Evolutionary conservation across 2,329 filamentous ascomycete species (phyloP), one percentile per base, ranked within the genome.

Genomic region (Blastomyces percursus): DNA sequence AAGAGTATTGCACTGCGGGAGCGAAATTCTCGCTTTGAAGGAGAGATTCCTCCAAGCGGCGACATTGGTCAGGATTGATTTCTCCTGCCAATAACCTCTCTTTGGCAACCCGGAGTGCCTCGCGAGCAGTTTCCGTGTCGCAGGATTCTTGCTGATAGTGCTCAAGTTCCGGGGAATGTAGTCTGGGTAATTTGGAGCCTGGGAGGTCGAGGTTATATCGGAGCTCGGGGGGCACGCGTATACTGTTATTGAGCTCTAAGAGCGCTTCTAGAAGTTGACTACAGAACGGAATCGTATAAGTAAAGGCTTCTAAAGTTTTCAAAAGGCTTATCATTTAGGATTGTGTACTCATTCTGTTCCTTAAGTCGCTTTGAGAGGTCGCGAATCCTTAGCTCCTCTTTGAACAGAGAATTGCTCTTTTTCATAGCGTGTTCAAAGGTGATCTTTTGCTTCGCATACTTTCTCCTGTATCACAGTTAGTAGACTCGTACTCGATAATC

Each of bases 181-280:
- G 81, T 40, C 48, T 52, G 19, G 59, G 61, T 24, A 62, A 48
- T 8, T 82, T 73, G 59, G 77, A 71, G 55, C 69, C 71, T 2
- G 74, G 71, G 44, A 74, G 69, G 62, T 79, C 80, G 63, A 96
- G 78, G 70, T 93, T 87, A 77, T 91, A 87, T 69, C 89, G 88
- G 70, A 88, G 85, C 63, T 87, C 82, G 35, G 85, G 79, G 12
- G 90, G 86, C 54, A 97, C 86, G 72, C 94, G 89, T 24, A 87
- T 80, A 52, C 86, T 89, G 60, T 89, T 86, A 77, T 99, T 99
- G 77, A 96, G 83, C 71, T 96, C 92, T 65, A 96, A 82, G 42
- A 97, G 84, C 12, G 96, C 79, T 69, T 97, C 93, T 61, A 96
- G 84, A 42, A 97, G 78, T 74, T 92, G 91, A 75, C 92, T 96